A percentile compares a stretch with the other conserved stretches of the same genome.
Evolutionary conservation across 2,329 filamentous ascomycete species (phyloP).

Genomic region (Lecanoromycetidae sp.): DNA sequence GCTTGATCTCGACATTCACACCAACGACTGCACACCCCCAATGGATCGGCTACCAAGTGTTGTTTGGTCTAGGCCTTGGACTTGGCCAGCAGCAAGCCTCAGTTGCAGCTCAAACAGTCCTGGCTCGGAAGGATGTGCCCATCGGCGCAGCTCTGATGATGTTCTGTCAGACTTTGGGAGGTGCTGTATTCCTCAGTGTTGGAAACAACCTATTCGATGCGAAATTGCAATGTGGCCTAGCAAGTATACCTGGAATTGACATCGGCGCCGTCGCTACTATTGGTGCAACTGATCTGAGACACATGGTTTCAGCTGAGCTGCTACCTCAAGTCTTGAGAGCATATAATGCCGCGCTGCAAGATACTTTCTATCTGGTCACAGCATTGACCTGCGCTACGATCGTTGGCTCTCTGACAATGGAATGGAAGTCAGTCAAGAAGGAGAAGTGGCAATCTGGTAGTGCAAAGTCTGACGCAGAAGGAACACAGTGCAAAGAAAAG

Average conservation of each 20-base stretch:
- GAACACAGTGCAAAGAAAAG: no score
- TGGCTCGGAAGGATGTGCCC: slow-evolving; percentile 16
- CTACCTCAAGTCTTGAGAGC: slow-evolving; percentile 15
- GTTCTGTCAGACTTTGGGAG: slow-evolving; percentile 12
- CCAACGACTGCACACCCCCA: slow-evolving; percentile 12
- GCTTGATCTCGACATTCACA: slow-evolving; percentile 27
- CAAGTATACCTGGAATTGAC: slow-evolving; percentile 15
- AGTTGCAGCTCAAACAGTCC: slow-evolving; percentile 18
- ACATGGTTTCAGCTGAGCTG: slow-evolving; percentile 17
- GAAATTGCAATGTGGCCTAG: neutral
- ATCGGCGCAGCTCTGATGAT: slow-evolving; percentile 8
- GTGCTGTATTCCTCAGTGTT: slow-evolving; percentile 10
- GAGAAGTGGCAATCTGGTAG: slow-evolving; percentile 12
- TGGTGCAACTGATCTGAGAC: slow-evolving; percentile 24
- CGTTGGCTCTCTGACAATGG: slow-evolving; percentile 21
- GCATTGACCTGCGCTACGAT: slow-evolving; percentile 16
- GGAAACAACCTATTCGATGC: slow-evolving; percentile 11
- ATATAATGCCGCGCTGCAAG: slow-evolving; percentile 22
- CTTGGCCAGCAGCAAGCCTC: slow-evolving; percentile 13
- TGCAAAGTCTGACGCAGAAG: neutral
- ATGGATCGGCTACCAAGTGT: slow-evolving; percentile 32
- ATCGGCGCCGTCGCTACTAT: slow-evolving; percentile 19
- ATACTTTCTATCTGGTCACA: slow-evolving; percentile 19
- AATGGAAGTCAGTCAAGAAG: slow-evolving; percentile 33
- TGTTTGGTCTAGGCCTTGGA: slow-evolving; percentile 23